Conservation (phyloP, 2,329 filamentous ascomycete species). For the Ceratocystis harringtonii region DNA sequence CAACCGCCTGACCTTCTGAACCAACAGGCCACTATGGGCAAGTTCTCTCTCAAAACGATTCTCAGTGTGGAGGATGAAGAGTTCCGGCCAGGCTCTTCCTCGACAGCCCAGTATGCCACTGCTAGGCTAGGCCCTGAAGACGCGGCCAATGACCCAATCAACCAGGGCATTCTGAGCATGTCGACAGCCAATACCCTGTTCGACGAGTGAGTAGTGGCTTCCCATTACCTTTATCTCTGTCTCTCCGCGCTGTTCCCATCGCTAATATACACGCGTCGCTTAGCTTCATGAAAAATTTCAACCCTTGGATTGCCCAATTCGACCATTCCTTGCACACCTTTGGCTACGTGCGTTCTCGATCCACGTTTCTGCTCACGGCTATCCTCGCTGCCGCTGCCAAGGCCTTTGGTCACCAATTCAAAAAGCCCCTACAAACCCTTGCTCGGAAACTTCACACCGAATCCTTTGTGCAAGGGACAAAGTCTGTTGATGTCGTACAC, state of each 20-base stretch:
- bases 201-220: constrained; percentile 6
- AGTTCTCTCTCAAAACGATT: constrained; percentile 25
- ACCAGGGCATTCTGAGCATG: background rate
- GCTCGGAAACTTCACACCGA: constrained; percentile 23
- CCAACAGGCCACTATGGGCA: constrained; percentile 24
- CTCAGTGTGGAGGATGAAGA: constrained; percentile 19
- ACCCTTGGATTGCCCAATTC: constrained; percentile 29
- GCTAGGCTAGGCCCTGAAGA: constrained; percentile 2
- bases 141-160: constrained; percentile 7
- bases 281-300: constrained; percentile 27
- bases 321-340: constrained; percentile 28
- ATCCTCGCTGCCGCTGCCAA: constrained; percentile 26
- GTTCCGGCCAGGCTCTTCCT: background rate
- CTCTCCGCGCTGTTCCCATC: background rate
- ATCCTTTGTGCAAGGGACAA: constrained; percentile 24
- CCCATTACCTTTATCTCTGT: background rate
- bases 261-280: background rate
- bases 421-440: constrained; percentile 18
- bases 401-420: constrained; percentile 25
- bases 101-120: background rate
- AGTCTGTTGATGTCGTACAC: constrained; percentile 28
- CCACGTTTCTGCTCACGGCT: constrained; percentile 26
- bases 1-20: constrained; percentile 25
- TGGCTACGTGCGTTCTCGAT: constrained; percentile 24
- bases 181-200: constrained; percentile 6